Percentiles rank a stretch among this genome's conserved stretches.
These are phyloP conservation scores for Mucor mucedo DNA, from an alignment of 371 early-diverging fungal species.

Conservation along the genomic window DNA sequence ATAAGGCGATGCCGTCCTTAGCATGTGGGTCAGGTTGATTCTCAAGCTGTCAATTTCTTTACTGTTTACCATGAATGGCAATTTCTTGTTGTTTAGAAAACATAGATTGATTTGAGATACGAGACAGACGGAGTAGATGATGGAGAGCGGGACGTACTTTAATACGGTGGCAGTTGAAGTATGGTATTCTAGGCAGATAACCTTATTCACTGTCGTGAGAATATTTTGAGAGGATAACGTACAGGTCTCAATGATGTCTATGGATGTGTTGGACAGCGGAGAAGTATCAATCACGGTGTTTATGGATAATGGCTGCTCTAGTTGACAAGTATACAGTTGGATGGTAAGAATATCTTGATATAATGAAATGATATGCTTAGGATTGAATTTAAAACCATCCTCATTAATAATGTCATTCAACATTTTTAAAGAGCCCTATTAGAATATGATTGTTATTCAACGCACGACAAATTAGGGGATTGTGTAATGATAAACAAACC, in stretches of 20 bases:
- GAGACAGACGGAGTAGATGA: conserved; percentile 2
- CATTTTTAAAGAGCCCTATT: not conserved
- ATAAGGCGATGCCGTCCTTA: not conserved
- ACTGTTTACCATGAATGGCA: not conserved
- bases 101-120: conserved; percentile 1
- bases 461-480: not conserved
- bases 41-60: not conserved
- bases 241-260: not conserved
- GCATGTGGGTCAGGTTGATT: not conserved
- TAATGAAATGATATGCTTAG: conserved; percentile 5
- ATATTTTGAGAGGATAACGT: conserved; percentile 16
- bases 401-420: not conserved
- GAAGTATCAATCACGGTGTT: not conserved
- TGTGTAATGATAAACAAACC: conserved; percentile 2
- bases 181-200: not conserved
- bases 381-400: not conserved
- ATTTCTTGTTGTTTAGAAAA: not conserved
- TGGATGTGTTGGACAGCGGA: not conserved
- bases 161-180: not conserved
- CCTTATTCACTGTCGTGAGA: conserved; percentile 14
- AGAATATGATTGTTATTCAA: not conserved
- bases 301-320: not conserved
- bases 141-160: not conserved
- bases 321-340: conserved; percentile 10
- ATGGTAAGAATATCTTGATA: conserved; percentile 11